phyloP scores from a whole-genome alignment of 2,329 filamentous ascomycete species.

The Aspergillus flavus region DNA sequence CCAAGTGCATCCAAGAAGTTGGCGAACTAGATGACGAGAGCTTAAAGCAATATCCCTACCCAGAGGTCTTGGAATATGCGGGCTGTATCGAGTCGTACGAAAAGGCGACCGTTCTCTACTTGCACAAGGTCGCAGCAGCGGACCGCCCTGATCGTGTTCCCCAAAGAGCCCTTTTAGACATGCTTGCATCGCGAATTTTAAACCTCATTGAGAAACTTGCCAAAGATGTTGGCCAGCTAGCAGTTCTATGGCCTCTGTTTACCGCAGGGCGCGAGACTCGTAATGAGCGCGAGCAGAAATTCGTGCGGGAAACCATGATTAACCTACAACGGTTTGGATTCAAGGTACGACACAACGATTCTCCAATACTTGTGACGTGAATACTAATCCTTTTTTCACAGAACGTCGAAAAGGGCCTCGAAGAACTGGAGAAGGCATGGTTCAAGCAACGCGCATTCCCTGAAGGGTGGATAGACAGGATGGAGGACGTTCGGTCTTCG shows the following conservation, averaged over 20 bases:
- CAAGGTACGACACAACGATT: constrained; percentile 22
- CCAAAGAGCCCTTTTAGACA: constrained; percentile 29
- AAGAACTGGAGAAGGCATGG: constrained; percentile 33
- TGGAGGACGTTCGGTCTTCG: constrained; percentile 37
- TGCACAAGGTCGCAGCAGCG: constrained; percentile 36
- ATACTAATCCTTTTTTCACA: constrained; percentile 11
- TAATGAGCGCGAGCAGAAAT: constrained; percentile 31
- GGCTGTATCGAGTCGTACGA: constrained; percentile 42
- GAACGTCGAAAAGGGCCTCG: constrained; percentile 36
- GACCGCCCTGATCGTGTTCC: constrained; percentile 31
- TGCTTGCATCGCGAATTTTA: constrained; percentile 34
- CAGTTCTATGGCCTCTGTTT: constrained; percentile 37
- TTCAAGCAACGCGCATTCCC: constrained; percentile 37
- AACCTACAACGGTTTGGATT: constrained; percentile 33
- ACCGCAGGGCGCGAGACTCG: constrained; percentile 37
- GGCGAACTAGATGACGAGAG: constrained; percentile 33
- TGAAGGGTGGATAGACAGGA: constrained; percentile 34
- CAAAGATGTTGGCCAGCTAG: constrained; percentile 38
- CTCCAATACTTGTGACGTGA: background rate
- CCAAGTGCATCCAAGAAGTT: constrained; percentile 29
- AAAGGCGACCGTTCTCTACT: constrained; percentile 38
- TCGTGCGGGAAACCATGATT: constrained; percentile 34
- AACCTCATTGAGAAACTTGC: constrained; percentile 32
- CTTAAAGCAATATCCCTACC: constrained; percentile 30
- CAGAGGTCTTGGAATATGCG: constrained; percentile 36